Base-by-base conservation (phyloP, 1,284 basidiomycete genomes). In the Cryptococcus wingfieldii region DNA sequence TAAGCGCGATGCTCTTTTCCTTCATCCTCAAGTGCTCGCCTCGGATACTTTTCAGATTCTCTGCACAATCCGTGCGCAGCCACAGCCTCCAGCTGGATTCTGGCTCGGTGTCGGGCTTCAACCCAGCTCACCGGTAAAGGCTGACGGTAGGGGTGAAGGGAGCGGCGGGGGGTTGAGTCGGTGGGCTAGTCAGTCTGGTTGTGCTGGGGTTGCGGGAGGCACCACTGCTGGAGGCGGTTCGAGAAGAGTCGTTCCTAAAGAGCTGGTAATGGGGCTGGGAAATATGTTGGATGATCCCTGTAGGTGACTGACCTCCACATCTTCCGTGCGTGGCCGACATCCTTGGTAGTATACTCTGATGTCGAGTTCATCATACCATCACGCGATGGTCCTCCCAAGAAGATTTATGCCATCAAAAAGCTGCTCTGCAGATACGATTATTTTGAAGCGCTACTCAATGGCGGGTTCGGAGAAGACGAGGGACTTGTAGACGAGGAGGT, bases 31-130 rank as follows among this genome's bases (percentile, higher is more conserved):
- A 2, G 84, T 87, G 27, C 82, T 82, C 57, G 72, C 64, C 34
- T 57, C 70, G 14, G 79, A 92, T 64, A 83, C 83, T 0, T 86
- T 92, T 65, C 72, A 88, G 47, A 86, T 93, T 55, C 81, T 84
- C 19, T 93, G 90, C 67, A 87, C 83, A 13, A 90, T 93, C 67
- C 84, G 85, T 4, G 84, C 87, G 0, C 82, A 84, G 18, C 82
- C 87, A 0, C 77, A 81, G 3, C 75, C 81, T 1, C 87, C 87
- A 18, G 84, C 73, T 0, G 76, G 72, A 0, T 67, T 69, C 50
- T 77, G 74, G 71, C 60, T 75, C 3, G 75, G 70, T 9, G 48
- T 71, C 48, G 66, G 67, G n/a, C 41, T 65, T 28, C 64, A 64
- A 10, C 60, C 61, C 25, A 41, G 51, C 4, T 19, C 38, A 3